Evolutionary conservation across 2,329 filamentous ascomycete species (phyloP), one percentile per base, ranked within the genome.

Genomic region (Colletotrichum melonis): DNA sequence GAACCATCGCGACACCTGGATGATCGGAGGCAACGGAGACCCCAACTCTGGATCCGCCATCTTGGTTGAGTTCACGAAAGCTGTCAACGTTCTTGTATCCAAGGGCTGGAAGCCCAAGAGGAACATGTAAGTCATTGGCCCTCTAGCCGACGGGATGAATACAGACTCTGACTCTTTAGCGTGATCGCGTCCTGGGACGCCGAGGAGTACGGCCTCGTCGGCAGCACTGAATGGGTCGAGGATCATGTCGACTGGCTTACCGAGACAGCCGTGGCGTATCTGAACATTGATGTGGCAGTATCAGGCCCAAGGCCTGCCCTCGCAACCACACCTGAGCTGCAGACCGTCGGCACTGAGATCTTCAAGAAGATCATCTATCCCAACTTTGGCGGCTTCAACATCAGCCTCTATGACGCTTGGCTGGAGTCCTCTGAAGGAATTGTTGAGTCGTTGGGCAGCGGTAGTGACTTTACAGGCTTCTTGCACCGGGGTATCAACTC

Each of bases 201-300:
- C 0, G 92, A 94, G 81, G 94, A 97, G 81, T 96, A 96, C 77
- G 94, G 93, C 0, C 84, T 97, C 1, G 82, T 97, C 8, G 95
- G 94, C 1, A 94, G 92, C 4, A 95, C 94, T 0, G 94, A 97
- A 79, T 97, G 94, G 93, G 93, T 97, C 0, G 94, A 97, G 79
- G 94, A 97, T 72, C 92, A 94, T 73, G 81, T 95, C 1, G 90
- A 92, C 0, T 97, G 94, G 94, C 88, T 97, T 1, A 89, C 87
- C 0, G 87, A 90, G 19, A 90, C 91, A 0, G 91, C 92, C 8
- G 89, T 97, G 63, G 90, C 93, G 0, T 97, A 97, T 77, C 84
- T 97, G 66, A 97, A 97, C 78, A 91, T 97, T 32, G 94, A 97
- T 78, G 91, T 95, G 7, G 94, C 89, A 3, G 80, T 84, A 1